These are phyloP conservation scores for Boechera stricta DNA, from an alignment of 345 rosid species.

Conservation along the genomic window DNA sequence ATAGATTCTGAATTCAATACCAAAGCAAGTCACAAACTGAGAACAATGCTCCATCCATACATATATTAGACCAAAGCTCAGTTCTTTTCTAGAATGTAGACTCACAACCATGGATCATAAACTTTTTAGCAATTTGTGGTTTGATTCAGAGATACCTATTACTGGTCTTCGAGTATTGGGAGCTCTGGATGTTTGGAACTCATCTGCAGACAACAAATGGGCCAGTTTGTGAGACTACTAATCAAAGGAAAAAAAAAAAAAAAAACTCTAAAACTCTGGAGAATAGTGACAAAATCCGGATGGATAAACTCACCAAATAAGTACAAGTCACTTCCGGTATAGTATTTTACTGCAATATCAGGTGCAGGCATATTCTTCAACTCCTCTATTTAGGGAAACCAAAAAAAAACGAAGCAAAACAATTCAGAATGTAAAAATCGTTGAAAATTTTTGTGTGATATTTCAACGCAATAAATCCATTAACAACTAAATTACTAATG, in stretches of 20 bases:
- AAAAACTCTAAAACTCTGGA: background rate
- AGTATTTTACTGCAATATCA: constrained; percentile 85
- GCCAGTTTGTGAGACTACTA: constrained; percentile 6
- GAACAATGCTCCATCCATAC: background rate
- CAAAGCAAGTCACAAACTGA: constrained; percentile 6
- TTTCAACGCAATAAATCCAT: background rate
- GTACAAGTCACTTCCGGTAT: constrained; percentile 87
- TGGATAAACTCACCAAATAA: constrained; percentile 69
- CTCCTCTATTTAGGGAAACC: constrained; percentile 56
- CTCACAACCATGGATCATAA: constrained; percentile 22
- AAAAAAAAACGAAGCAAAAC: constrained; percentile 8
- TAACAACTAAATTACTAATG: background rate
- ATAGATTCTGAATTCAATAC: background rate
- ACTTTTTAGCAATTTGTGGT: background rate
- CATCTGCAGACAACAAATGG: constrained; percentile 59
- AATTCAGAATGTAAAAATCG: background rate
- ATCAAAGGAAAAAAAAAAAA: background rate
- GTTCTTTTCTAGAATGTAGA: constrained; percentile 2
- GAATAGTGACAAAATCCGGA: background rate
- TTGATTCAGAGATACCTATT: constrained; percentile 59
- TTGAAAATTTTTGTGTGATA: background rate
- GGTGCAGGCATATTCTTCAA: constrained; percentile 91
- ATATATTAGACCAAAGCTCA: background rate
- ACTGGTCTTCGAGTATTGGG: constrained; percentile 90
- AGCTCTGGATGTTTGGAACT: constrained; percentile 88